Evolutionary conservation across 441 rosid genomes (phyloP).

Genomic region (Adansonia grandidieri): DNA sequence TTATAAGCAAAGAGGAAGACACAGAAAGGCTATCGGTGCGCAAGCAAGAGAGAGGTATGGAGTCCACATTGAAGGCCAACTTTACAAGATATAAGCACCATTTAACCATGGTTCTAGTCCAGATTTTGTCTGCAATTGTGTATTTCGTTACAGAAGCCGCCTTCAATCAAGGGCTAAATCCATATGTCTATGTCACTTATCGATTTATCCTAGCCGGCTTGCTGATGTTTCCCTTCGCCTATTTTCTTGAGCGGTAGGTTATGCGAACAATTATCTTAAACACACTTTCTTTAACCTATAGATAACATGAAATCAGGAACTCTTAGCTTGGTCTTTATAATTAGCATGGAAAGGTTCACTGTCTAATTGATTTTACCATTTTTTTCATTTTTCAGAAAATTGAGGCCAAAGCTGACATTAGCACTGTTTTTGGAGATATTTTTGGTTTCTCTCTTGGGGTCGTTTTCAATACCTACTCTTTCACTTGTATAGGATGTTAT

Average conservation of each 20-base stretch:
- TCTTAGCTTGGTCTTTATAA: background rate
- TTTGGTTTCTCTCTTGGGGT: conserved; percentile 65
- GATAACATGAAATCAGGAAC: background rate
- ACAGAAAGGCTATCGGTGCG: background rate
- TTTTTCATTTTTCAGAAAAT: conserved; percentile 44
- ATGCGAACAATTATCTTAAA: background rate
- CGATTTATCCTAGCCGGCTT: conserved; percentile 51
- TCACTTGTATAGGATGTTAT: background rate
- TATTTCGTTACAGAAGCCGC: conserved; percentile 68
- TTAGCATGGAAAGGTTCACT: conserved; percentile 12
- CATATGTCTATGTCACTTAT: conserved; percentile 66
- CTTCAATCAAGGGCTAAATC: conserved; percentile 68
- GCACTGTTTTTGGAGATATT: conserved; percentile 56
- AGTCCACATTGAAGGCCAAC: background rate
- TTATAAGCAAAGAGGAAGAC: background rate
- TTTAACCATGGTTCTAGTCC: conserved; percentile 51
- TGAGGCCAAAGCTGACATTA: conserved; percentile 60
- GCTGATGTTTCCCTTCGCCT: conserved; percentile 61
- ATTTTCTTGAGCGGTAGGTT: conserved; percentile 56
- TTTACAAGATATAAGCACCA: conserved; percentile 21
- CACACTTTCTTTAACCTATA: background rate
- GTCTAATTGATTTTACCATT: background rate
- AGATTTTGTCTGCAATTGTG: conserved; percentile 51
- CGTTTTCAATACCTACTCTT: conserved; percentile 10
- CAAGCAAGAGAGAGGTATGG: conserved; percentile 18